Conservation (phyloP, 2,329 filamentous ascomycete genomes). For the Alternaria conjuncta region DNA sequence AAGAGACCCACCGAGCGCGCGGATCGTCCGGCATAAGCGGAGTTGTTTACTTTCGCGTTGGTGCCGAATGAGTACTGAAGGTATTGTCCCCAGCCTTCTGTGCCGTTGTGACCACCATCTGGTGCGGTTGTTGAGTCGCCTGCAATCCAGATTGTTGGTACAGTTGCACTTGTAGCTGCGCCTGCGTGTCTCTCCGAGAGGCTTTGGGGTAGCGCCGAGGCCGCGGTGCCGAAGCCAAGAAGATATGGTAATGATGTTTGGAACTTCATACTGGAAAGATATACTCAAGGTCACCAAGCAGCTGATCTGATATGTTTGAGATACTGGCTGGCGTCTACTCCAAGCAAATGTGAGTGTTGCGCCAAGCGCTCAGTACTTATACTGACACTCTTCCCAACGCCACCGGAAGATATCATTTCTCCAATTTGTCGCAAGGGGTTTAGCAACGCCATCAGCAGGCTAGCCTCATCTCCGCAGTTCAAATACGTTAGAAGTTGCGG, state of each 20-base stretch:
- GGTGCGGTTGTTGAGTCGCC: slow-evolving; percentile 67
- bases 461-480: neutral
- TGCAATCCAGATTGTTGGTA: slow-evolving; percentile 49
- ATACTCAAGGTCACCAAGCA: neutral
- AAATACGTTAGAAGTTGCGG: neutral
- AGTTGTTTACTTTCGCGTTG: slow-evolving; percentile 60
- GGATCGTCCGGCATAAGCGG: slow-evolving; percentile 68
- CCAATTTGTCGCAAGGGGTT: neutral
- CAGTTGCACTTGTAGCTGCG: neutral
- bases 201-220: neutral
- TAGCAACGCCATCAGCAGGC: neutral
- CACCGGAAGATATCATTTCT: neutral
- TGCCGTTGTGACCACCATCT: slow-evolving; percentile 48
- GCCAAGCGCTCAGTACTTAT: neutral
- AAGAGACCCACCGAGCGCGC: slow-evolving; percentile 62
- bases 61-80: slow-evolving; percentile 59
- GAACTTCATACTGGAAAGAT: neutral
- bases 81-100: slow-evolving; percentile 64
- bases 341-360: neutral
- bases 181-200: neutral
- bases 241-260: neutral
- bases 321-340: too few species aligned
- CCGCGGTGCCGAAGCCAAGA: neutral
- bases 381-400: neutral
- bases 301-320: neutral